Evolutionary conservation across 371 early-diverging fungal species (phyloP), one percentile per base, ranked within the genome.

Genomic region (Mortierella sp.): DNA sequence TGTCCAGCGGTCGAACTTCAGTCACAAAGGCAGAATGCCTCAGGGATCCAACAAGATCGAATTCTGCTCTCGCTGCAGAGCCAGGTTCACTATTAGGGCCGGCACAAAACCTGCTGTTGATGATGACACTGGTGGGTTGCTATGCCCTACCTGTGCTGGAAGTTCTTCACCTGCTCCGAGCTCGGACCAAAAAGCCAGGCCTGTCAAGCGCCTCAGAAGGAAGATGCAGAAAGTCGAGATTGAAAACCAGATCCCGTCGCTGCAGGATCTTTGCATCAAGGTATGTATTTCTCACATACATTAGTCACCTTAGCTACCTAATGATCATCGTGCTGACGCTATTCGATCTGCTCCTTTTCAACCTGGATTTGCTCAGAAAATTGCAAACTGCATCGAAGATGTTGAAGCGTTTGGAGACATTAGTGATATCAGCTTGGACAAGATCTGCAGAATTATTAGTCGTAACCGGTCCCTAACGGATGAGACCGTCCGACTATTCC

Each of bases 391-490:
- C 66, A 91, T 96, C 62, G 93, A 95, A 54, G 88, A 90, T 70
- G 93, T 97, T 0, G 95, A 95, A 58, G 89, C 88, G 6, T 90
- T 97, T 79, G 96, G 96, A 26, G 93, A 94, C 59, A 91, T 97
- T 26, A 86, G 94, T 20, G 86, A 85, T 5, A 73, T 86, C 24
- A 92, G 90, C 68, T 84, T 94, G 86, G 88, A 91, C 70, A 89
- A 90, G 76, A 89, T 97, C 28, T 89, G 93, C 62, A 92, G 89
- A 64, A 95, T 97, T 65, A 91, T 97, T 39, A 87, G 93, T 64
- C 91, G 93, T 43, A 90, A 92, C 77, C 90, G 97, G 4, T 83
- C 88, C 39, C 77, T 97, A 47, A 90, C 87, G 39, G 81, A 86
- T n/a, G 78, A 85, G 0, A 94, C 92, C 2, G 68, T 95, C 32